A percentile compares a stretch with the other conserved stretches of the same genome.
phyloP scores from a whole-genome alignment of 2,329 filamentous ascomycete genomes.

The Fusarium virguliforme region DNA sequence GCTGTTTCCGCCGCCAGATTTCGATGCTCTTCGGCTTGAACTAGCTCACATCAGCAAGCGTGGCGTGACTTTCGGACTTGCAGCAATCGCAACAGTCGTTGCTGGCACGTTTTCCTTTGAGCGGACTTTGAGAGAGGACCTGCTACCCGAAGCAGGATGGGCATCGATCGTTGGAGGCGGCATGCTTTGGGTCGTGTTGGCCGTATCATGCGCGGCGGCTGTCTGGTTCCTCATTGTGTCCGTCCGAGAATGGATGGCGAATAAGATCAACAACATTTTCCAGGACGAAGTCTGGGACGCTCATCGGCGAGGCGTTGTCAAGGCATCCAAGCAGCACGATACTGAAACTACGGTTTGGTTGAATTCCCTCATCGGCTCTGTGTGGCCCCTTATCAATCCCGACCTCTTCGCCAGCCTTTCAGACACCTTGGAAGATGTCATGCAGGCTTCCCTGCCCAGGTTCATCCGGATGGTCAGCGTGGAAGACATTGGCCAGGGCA shows the following conservation, averaged over 20 bases:
- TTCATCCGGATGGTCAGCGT: conserved; percentile 82
- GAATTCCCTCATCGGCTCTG: conserved; percentile 76
- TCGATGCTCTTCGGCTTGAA: conserved; percentile 59
- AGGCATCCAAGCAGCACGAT: conserved; percentile 60
- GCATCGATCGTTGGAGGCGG: conserved; percentile 44
- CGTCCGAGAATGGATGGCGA: conserved; percentile 73
- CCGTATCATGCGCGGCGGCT: conserved; percentile 47
- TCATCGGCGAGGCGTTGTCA: conserved; percentile 67
- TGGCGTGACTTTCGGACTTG: conserved; percentile 58
- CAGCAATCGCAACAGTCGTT: conserved; percentile 55
- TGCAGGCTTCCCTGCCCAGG: conserved; percentile 82
- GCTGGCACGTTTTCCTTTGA: conserved; percentile 48
- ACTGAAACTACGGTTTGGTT: conserved; percentile 81
- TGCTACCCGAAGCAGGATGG: conserved; percentile 22
- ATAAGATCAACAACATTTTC: conserved; percentile 74
- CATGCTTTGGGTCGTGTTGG: conserved; percentile 50
- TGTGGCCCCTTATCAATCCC: conserved; percentile 84
- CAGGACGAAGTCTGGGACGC: conserved; percentile 81
- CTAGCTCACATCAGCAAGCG: conserved; percentile 53
- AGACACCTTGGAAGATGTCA: conserved; percentile 83
- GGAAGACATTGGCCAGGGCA: conserved; percentile 83
- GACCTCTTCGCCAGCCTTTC: conserved; percentile 79
- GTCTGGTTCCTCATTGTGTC: conserved; percentile 60
- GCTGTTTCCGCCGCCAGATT: conserved; percentile 66
- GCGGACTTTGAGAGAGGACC: conserved; percentile 39